Evolutionary conservation across 106 monocot genomes (phyloP).

Genomic region (Posidonia australis): DNA sequence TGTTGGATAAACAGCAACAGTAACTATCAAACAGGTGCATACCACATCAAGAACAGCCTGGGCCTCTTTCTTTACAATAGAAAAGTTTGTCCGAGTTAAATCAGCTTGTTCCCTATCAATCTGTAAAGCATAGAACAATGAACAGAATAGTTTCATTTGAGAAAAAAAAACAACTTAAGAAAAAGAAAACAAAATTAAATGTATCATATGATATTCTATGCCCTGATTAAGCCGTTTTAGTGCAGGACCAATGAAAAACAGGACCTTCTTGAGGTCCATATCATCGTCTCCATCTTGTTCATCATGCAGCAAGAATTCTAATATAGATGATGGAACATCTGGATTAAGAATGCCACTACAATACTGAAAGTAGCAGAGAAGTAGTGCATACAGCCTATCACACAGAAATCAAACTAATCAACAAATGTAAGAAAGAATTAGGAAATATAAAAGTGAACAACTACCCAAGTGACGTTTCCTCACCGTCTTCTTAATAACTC

Average conservation of each 20-base stretch:
- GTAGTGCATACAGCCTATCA: slow-evolving; percentile 78
- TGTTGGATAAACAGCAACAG: not conserved
- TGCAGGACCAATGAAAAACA: not conserved
- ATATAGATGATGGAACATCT: slow-evolving; percentile 67
- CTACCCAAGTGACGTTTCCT: not conserved
- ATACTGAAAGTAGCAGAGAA: slow-evolving; percentile 86
- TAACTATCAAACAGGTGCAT: not conserved
- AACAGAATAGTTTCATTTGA: too few relatives aligned
- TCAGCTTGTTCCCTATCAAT: slow-evolving; percentile 84
- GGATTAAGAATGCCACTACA: slow-evolving; percentile 84
- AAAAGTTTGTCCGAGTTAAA: slow-evolving; percentile 61
- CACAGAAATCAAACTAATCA: not conserved
- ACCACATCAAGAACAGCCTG: slow-evolving; percentile 72
- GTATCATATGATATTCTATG: not conserved
- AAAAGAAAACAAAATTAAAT: not conserved
- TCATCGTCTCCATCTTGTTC: slow-evolving; percentile 81
- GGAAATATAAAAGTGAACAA: not conserved
- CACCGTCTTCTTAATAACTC: slow-evolving; percentile 85
- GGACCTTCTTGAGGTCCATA: slow-evolving; percentile 72
- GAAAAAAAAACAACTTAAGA: not conserved
- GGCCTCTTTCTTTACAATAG: slow-evolving; percentile 79
- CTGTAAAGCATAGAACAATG: slow-evolving; percentile 21
- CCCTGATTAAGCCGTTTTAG: not conserved
- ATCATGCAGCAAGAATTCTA: slow-evolving; percentile 62
- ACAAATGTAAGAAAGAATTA: not conserved